Conservation (phyloP, 257 asterid species). For the Paraleonurus japonicus region DNA sequence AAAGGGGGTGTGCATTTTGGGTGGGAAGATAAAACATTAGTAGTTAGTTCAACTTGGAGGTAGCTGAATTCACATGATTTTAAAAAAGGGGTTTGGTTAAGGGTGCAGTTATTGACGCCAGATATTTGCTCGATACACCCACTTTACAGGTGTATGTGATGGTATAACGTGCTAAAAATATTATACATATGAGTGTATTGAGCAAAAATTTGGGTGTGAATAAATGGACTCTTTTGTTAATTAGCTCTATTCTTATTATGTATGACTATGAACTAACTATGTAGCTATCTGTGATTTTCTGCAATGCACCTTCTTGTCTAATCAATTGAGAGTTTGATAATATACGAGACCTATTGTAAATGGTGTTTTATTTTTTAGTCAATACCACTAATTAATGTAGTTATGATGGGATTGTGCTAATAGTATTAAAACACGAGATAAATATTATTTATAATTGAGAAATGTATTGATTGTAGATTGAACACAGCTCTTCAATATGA, state of each 20-base stretch:
- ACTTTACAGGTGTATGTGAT: background rate
- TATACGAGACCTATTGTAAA: background rate
- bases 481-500: background rate
- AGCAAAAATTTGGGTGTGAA: background rate
- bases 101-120: background rate
- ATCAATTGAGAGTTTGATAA: background rate
- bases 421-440: background rate
- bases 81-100: too few species aligned
- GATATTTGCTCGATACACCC: background rate
- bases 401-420: background rate
- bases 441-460: too few species aligned
- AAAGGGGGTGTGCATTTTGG: conserved; percentile 74
- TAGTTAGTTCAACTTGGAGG: conserved; percentile 79
- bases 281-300: background rate
- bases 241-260: background rate
- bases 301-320: background rate
- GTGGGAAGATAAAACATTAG: conserved; percentile 80
- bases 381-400: background rate
- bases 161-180: too few species aligned
- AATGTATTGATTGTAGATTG: background rate
- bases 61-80: conserved; percentile 16
- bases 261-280: background rate
- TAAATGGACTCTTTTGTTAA: background rate
- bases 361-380: background rate
- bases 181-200: too few species aligned